Base-by-base conservation (phyloP, 352 stramenopile genomes). In the Plasmopara muralis region DNA sequence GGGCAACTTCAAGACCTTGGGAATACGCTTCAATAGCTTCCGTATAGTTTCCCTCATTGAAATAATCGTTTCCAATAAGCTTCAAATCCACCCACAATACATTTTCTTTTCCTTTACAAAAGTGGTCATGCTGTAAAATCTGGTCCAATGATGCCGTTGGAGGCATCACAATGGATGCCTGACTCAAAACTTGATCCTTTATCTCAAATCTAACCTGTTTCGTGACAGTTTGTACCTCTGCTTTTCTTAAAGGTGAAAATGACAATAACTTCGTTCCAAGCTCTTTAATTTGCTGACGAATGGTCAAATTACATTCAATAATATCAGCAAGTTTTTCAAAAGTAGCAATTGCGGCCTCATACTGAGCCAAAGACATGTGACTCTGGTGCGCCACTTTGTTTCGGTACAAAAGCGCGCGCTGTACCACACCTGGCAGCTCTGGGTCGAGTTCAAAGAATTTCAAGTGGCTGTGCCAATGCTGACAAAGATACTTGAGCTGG, bases 331-430 rank as follows among this genome's bases (percentile, higher is more conserved):
- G 53, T 28, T 35, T 50, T 55, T 75, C 50, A 34, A 68, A 75
- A 9, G 66, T 75, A 38, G 55, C 60, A 30, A 75, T 64, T 20
- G 62, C 66, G 0, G 44, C 30, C 20, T 67, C 47, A 43, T 72
- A 72, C 55, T 71, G 52, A 10, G 38, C n/a, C 12, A 67, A 20
- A 15, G 52, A 59, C 45, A 75, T 52, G 18, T 61, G 43, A 29
- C 53, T 71, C 44, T 75, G 66, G 34, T 75, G 66, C 0, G 66
- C 47, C 29, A 75, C 62, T 49, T 72, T 66, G 53, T 75, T 75
- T 18, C 66, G 48, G 43, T 61, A 67, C 45, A 61, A 18, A 3
- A 75, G 51, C 9, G 66, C 62, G 9, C 55, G 49, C 41, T 70
- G 58, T 20, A 75, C 66, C 9, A 75, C 20, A 14, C 44, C 42